phyloP scores from a whole-genome alignment of 2,329 filamentous ascomycete genomes.

The Metarhizium guizhouense region DNA sequence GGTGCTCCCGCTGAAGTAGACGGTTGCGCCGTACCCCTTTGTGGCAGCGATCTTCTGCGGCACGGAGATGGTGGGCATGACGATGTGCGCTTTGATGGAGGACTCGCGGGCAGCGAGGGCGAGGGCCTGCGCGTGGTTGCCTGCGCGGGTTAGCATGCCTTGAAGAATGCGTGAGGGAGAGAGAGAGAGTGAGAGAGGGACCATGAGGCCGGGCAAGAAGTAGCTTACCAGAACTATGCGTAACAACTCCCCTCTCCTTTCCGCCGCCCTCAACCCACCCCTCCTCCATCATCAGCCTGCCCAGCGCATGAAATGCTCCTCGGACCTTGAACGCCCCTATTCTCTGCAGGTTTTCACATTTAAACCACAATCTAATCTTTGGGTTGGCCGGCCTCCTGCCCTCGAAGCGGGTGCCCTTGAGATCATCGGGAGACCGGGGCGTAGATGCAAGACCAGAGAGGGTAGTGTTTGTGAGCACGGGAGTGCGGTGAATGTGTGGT shows the following conservation, averaged over 20 bases:
- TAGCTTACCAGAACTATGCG: slow-evolving; percentile 71
- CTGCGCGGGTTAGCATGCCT: slow-evolving; percentile 31
- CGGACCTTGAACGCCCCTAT: slow-evolving; percentile 89
- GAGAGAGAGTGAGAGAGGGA: no score
- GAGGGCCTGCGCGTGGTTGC: slow-evolving; percentile 91
- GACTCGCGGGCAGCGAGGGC: slow-evolving; percentile 71
- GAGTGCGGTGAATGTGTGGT: slow-evolving; percentile 71
- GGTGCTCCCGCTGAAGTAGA: slow-evolving; percentile 78
- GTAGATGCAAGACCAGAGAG: slow-evolving; percentile 67
- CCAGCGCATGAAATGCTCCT: slow-evolving; percentile 81
- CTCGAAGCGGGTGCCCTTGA: slow-evolving; percentile 48
- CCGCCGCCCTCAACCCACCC: slow-evolving; percentile 54
- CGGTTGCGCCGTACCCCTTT: slow-evolving; percentile 62
- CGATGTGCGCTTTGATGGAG: slow-evolving; percentile 71
- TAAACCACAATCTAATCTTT: slow-evolving; percentile 73
- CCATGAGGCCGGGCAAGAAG: no score
- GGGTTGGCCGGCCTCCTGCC: slow-evolving; percentile 52
- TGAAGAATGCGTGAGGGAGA: no score
- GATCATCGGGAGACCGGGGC: slow-evolving; percentile 45
- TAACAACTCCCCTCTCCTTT: slow-evolving; percentile 64
- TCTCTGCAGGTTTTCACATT: slow-evolving; percentile 88
- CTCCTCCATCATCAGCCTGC: slow-evolving; percentile 53
- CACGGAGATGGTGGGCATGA: slow-evolving; percentile 83
- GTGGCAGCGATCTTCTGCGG: slow-evolving; percentile 85
- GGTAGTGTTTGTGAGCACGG: slow-evolving; percentile 70